phyloP scores from a whole-genome alignment of 257 asterid species.

The Capsicum rhomboideum region DNA sequence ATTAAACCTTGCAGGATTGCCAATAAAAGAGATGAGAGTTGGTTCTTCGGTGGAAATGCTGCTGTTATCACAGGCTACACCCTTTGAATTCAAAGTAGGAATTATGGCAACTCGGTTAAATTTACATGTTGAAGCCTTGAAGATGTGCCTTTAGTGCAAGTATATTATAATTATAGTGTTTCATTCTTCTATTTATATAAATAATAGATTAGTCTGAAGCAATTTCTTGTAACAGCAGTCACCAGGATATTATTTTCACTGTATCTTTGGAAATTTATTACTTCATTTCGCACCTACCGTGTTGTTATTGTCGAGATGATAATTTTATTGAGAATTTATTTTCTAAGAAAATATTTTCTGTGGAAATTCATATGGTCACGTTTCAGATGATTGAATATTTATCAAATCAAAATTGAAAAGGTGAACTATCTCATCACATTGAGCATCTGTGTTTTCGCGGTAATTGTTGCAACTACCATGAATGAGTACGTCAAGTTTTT shows the following conservation, averaged over 20 bases:
- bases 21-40: neutral
- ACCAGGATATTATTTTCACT: neutral
- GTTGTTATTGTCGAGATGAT: neutral
- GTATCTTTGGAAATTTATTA: neutral
- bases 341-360: too few relatives aligned
- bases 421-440: neutral
- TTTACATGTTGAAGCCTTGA: neutral
- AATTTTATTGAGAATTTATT: neutral
- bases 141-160: neutral
- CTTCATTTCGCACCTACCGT: neutral
- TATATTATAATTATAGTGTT: neutral
- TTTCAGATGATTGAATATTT: neutral
- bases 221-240: neutral
- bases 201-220: neutral
- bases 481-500: neutral
- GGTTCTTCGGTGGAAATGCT: neutral
- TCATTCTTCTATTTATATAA: neutral
- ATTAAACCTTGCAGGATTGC: neutral
- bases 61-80: conserved; percentile 7
- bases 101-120: neutral
- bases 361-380: neutral
- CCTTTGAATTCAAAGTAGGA: neutral
- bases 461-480: neutral
- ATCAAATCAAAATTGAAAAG: neutral
- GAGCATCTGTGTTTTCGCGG: neutral